Base-by-base conservation (phyloP, 768 basidiomycete genomes). In the Pleurotus citrinopileatus region DNA sequence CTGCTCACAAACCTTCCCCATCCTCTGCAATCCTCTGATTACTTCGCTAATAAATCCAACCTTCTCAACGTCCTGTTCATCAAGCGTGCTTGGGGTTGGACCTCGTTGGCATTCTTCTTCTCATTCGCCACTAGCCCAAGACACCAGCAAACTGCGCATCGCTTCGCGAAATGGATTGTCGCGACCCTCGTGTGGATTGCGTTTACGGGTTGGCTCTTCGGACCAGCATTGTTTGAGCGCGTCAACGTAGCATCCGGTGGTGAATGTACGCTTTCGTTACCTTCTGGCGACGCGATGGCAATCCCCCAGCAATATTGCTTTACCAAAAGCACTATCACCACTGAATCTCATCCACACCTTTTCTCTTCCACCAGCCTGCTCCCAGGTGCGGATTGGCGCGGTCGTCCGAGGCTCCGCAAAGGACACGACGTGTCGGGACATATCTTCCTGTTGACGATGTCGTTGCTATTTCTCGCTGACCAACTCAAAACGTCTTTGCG, bases 401-500 rank as follows among this genome's bases (percentile, higher is more conserved):
- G 70, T 0, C 61, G 67, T 2, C 91, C 94, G 7, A 73, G 87
- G 25, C 71, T 96, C 58, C 78, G 83, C 51, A 80, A 76, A 37
- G 96, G 96, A 0, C 94, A 97, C 65, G 96, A 98, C 62, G 83
- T 98, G 12, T 95, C 93, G 0, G 96, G 96, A 5, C 96, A 98
- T 64, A 76, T 94, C 26, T 98, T 97, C 73, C 78, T 98, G 57
- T 78, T 98, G 58, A 88, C 88, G 2, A 80, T 96, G 74, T 76
- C 86, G 12, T 72, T 79, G 12, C 73, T 96, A 22, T 89, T 97
- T 67, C 78, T 98, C 37, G 77, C 82, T 7, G 84, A 92, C 63
- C 89, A 94, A 67, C 67, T 95, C 27, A 71, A 76, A 15, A 75
- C 79, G 1, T 83, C 83, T 12, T 71, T 87, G 55, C 70, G 70